Evolutionary conservation across 305 asterid genomes (phyloP).

Genomic region (Andrographis paniculata): DNA sequence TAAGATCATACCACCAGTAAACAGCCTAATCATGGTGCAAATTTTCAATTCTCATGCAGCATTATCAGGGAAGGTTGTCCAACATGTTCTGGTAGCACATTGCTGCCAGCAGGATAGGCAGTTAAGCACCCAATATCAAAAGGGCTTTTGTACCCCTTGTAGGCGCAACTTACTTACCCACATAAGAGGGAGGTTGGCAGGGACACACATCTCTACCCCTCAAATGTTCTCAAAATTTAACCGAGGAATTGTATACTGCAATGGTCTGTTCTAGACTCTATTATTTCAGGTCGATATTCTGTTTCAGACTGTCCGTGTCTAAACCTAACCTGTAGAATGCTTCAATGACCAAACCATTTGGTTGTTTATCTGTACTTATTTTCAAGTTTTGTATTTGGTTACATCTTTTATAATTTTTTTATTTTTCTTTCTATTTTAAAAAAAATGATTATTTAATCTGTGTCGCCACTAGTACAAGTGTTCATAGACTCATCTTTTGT

Average conservation of each 20-base stretch:
- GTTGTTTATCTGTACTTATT: constrained; percentile 17
- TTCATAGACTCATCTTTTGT: constrained; percentile 7
- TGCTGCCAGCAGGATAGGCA: constrained; percentile 97
- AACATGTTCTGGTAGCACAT: constrained; percentile 82
- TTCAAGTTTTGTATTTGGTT: background rate
- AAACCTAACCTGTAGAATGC: constrained; percentile 29
- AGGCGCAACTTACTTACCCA: constrained; percentile 56
- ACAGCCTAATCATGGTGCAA: constrained; percentile 41
- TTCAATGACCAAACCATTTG: constrained; percentile 25
- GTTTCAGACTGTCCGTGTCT: constrained; percentile 35
- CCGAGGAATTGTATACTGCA: constrained; percentile 76
- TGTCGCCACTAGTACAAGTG: background rate
- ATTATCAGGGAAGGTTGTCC: constrained; percentile 83
- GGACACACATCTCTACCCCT: constrained; percentile 71
- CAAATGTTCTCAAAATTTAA: constrained; percentile 59
- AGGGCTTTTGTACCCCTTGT: constrained; percentile 53
- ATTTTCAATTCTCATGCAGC: constrained; percentile 82
- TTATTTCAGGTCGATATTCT: constrained; percentile 65
- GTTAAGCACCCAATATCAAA: constrained; percentile 59
- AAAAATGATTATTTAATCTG: background rate
- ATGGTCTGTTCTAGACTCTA: constrained; percentile 98
- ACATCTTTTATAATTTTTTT: background rate
- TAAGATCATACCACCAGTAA: constrained; percentile 26
- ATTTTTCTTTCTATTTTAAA: too few relatives aligned
- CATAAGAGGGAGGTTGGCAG: constrained; percentile 64